Conservation (phyloP, 2,329 filamentous ascomycete species). For the Pseudocercospora crystallina region DNA sequence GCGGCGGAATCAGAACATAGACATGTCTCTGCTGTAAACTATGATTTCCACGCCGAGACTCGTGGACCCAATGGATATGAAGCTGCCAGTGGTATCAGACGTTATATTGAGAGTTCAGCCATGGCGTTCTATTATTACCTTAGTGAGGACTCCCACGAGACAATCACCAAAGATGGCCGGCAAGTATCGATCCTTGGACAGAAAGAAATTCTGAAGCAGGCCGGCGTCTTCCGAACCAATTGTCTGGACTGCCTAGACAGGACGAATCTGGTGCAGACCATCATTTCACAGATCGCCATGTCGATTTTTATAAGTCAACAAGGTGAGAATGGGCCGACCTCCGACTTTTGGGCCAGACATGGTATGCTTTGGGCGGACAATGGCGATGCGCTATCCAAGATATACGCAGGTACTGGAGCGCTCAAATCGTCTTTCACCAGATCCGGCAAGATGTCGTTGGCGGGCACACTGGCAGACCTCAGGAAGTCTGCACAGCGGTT, state of each 20-base stretch:
- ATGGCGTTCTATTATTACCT: conserved; percentile 92
- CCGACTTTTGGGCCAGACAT: conserved; percentile 90
- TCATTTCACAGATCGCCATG: conserved; percentile 90
- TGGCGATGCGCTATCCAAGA: conserved; percentile 87
- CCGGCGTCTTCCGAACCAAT: conserved; percentile 94
- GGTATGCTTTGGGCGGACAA: conserved; percentile 96
- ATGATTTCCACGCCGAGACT: conserved; percentile 95
- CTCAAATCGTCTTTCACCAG: conserved; percentile 94
- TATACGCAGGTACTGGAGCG: conserved; percentile 94
- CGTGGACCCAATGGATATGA: conserved; percentile 84
- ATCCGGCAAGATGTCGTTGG: conserved; percentile 91
- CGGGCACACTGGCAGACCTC: conserved; percentile 90
- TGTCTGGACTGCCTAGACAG: conserved; percentile 94
- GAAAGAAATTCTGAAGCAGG: conserved; percentile 72
- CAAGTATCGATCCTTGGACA: conserved; percentile 30
- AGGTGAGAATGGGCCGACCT: conserved; percentile 60
- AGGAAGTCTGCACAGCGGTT: conserved; percentile 90
- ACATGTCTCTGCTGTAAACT: conserved; percentile 78
- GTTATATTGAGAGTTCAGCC: conserved; percentile 74
- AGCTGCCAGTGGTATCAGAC: conserved; percentile 79
- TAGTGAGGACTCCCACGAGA: conserved; percentile 67
- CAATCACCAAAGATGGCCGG: conserved; percentile 40
- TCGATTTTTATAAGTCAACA: conserved; percentile 78
- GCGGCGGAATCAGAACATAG: conserved; percentile 63
- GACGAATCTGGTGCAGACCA: conserved; percentile 93